phyloP scores from a whole-genome alignment of 1,284 basidiomycete species.

The Trametes hirsuta region DNA sequence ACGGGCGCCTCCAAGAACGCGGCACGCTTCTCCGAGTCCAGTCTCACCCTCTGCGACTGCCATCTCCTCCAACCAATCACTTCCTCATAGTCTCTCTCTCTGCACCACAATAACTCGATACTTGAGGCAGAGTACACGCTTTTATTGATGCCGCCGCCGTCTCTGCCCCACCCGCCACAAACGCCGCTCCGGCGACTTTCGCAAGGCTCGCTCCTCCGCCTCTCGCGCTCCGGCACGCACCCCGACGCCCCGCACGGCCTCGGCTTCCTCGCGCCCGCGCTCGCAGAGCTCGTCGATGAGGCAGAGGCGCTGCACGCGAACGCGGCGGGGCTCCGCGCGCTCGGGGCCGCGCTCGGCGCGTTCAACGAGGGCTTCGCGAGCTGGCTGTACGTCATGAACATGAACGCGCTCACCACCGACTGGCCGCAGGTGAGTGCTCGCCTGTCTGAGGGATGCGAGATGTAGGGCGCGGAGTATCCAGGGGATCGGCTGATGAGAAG shows the following conservation, averaged over 20 bases:
- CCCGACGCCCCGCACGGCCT: constrained; percentile 82
- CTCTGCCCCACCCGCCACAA: constrained; percentile 37
- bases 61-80: not conserved
- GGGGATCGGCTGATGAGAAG: not conserved
- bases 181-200: constrained; percentile 90
- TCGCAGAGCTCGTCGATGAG: constrained; percentile 89
- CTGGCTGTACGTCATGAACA: constrained; percentile 90
- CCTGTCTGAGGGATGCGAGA: not conserved
- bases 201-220: constrained; percentile 85
- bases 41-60: not conserved
- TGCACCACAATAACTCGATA: too few relatives aligned
- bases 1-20: not conserved
- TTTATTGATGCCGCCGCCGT: constrained; percentile 30
- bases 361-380: constrained; percentile 96
- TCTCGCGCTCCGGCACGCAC: constrained; percentile 74
- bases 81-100: not conserved
- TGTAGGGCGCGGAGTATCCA: not conserved
- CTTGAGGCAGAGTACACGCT: not conserved
- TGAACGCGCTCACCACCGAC: constrained; percentile 92
- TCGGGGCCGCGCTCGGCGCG: constrained; percentile 77
- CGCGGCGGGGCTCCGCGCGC: constrained; percentile 61
- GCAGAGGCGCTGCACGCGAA: constrained; percentile 67
- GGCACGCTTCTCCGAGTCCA: too few relatives aligned
- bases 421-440: constrained; percentile 76
- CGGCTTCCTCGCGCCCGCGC: constrained; percentile 83